A percentile compares a stretch with the other conserved stretches of the same genome.
Evolutionary conservation across 1,284 basidiomycete species (phyloP).

Genomic region (Singerocomus inundabilis): DNA sequence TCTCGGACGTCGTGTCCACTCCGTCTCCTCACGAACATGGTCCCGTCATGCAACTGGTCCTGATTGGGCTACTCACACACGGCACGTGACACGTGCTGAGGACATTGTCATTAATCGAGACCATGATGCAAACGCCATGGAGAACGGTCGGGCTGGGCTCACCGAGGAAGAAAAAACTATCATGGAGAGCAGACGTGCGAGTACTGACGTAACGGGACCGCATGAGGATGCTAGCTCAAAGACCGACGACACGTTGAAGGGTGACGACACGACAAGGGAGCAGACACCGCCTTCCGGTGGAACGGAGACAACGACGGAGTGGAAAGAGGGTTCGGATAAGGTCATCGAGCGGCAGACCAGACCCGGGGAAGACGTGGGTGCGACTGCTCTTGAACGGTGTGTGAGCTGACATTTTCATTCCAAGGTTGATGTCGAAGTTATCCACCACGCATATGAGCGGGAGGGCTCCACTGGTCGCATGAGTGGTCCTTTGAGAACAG

Average conservation of each 20-base stretch:
- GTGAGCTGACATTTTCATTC: conserved; percentile 13
- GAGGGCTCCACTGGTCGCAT: conserved; percentile 3
- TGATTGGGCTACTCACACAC: conserved; percentile 79
- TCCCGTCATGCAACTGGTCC: conserved; percentile 58
- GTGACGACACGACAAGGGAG: conserved; percentile 20
- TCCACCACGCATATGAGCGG: conserved; percentile 20
- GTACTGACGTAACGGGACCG: conserved; percentile 6
- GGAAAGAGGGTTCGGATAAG: conserved; percentile 64
- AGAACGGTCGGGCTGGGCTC: conserved; percentile 44
- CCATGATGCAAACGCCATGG: conserved; percentile 48
- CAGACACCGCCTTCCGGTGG: conserved; percentile 45
- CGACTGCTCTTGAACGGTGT: neutral
- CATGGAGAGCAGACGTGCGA: conserved; percentile 27
- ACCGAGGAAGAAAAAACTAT: conserved; percentile 35
- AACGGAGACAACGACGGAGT: conserved; percentile 47
- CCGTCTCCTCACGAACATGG: conserved; percentile 81
- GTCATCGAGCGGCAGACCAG: conserved; percentile 38
- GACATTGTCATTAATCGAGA: conserved; percentile 81
- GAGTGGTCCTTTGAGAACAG: neutral
- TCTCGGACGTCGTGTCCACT: conserved; percentile 84
- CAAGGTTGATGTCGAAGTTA: conserved; percentile 29
- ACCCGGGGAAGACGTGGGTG: conserved; percentile 32
- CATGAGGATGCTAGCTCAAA: conserved; percentile 14
- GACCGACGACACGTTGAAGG: conserved; percentile 14
- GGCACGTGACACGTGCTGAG: conserved; percentile 61